Base-by-base conservation (phyloP, 2,329 filamentous ascomycete species). In the Fusarium decemcellulare region DNA sequence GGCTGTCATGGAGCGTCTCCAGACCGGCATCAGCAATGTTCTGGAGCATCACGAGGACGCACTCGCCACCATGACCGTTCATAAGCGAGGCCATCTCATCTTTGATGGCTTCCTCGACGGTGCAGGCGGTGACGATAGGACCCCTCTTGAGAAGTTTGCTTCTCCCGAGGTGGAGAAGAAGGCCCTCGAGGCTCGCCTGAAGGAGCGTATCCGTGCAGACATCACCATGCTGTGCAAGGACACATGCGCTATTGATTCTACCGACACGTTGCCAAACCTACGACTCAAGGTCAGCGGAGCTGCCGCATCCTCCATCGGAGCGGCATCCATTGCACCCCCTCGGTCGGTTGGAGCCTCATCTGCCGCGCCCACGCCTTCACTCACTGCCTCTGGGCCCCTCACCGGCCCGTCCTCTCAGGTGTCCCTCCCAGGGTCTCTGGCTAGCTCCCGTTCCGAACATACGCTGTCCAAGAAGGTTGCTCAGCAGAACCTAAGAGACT, bases 21-120 rank as follows among this genome's bases (percentile, higher is more conserved):
- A 87, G 68, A 83, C 84, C 2, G 84, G 86, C 6, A 81, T 88
- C 8, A 79, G 81, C 16, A 82, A 86, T 55, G 80, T 85, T 7
- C 78, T 88, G 27, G 80, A 82, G 51, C 81, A 83, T 27, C 81
- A 84, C 60, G 82, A 85, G 27, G 79, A 82, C 40, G 80, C 82
- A 6, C 78, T 87, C 30, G 73, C 73, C 53, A 84, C 81, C 23
- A 77, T 88, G 72, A 82, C 80, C 4, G 82, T 83, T 8, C 80
- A 85, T 67, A 88, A 88, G 72, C 82, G 86, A 44, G 86, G 86
- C 1, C 86, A 88, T 59, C 80, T 86, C 23, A 80, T 88, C 18
- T 75, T 67, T 23, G 73, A 75, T 54, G 73, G 73, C 27, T 75
- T 75, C 63, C 73, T 75, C 34, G 73, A 75, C 37, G 73, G 73